Base-by-base conservation (phyloP, 371 early-diverging fungal genomes). In the Mucor circinelloides region DNA sequence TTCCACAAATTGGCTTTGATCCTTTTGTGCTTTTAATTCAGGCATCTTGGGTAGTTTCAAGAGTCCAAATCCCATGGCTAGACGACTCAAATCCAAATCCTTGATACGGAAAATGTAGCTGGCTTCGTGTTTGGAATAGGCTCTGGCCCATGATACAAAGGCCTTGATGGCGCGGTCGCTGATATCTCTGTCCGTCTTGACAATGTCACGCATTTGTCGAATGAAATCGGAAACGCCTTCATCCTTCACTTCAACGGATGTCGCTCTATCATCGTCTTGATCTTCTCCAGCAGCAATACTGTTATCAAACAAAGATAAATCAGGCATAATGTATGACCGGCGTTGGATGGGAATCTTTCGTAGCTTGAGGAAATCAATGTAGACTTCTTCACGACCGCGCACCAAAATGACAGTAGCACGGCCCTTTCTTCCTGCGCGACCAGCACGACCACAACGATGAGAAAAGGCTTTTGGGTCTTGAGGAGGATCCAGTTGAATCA, bases 391-490 rank as follows among this genome's bases (percentile, higher is more conserved):
- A n/a, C 90, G 79, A 7, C 93, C 89, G 23, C 80, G 80, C 7
- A 83, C 86, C 55, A 98, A 79, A 27, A 97, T 89, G 10, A 95
- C 91, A 0, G 97, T 83, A 3, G 98, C 96, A 48, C 85, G 86
- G 12, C 99, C 99, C 28, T 84, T 78, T 27, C 93, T 84, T 1
- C 99, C 99, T 10, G 92, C 91, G 56, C 99, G 85, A 6, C 96
- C 99, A 0, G 99, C 97, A 66, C 99, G 87, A 7, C 99, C 99
- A 74, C 97, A 97, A n/a, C 99, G 87, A 85, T 99, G 99, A 0
- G 96, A 86, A 75, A 99, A 98, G 13, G 90, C 91, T 75, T 95
- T 95, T 9, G 98, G 97, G 64, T 99, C 99, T 63, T 94, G 95
- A 2, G 99, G 99, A 23, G 98, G 91, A 64, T 98, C 99, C 55